Conservation (phyloP, 305 asterid genomes). For the Fraxinus paxiana region DNA sequence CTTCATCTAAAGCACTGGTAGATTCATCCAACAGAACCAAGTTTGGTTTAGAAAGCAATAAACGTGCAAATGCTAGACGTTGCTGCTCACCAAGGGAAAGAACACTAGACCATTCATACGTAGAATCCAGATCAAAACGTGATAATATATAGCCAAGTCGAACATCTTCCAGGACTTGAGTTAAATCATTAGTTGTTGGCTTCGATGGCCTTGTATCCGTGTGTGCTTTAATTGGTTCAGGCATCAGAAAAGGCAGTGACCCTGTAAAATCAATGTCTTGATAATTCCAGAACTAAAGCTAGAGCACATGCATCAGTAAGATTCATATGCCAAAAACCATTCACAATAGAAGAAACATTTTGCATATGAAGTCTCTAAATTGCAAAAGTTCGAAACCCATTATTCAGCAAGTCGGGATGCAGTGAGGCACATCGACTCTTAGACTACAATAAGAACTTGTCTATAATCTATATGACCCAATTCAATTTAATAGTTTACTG, state of each 20-base stretch:
- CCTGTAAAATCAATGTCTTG: slow-evolving; percentile 38
- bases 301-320: not conserved
- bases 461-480: not conserved
- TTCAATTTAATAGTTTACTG: not conserved
- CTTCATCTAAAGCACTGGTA: slow-evolving; percentile 89
- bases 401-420: not conserved
- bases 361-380: not conserved
- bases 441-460: not conserved
- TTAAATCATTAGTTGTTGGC: slow-evolving; percentile 67
- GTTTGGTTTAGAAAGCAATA: slow-evolving; percentile 66
- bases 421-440: not conserved
- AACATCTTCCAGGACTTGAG: slow-evolving; percentile 66
- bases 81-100: slow-evolving; percentile 96
- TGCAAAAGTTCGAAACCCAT: not conserved
- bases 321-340: not conserved
- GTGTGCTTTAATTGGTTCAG: slow-evolving; percentile 20
- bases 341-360: not conserved
- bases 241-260: slow-evolving; percentile 48
- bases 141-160: slow-evolving; percentile 62
- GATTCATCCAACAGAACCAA: slow-evolving; percentile 79
- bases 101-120: slow-evolving; percentile 82
- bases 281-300: not conserved
- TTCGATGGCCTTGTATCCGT: slow-evolving; percentile 30
- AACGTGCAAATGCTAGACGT: slow-evolving; percentile 80
- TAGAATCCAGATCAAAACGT: slow-evolving; percentile 60